Conservation (phyloP, 2,329 filamentous ascomycete species). For the Aaosphaeria pasadenensis region DNA sequence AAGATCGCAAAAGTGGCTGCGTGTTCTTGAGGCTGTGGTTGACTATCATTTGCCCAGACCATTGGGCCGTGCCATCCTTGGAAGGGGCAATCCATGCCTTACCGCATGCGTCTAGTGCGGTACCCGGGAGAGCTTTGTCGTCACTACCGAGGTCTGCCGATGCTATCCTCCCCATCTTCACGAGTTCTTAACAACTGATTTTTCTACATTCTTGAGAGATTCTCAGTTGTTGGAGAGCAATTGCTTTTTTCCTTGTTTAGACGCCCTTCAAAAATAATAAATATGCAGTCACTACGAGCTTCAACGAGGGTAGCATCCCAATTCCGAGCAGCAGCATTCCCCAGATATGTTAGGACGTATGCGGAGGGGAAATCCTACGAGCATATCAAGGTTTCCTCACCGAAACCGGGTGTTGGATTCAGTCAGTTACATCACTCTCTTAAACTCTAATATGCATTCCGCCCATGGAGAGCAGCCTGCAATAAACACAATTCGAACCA, state of each 20-base stretch:
- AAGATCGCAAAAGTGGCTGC: conserved; percentile 13
- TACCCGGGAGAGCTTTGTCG: conserved; percentile 10
- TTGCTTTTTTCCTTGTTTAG: too few relatives aligned
- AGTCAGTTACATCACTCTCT: conserved; percentile 51
- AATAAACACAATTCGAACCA: neutral
- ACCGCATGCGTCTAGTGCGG: neutral
- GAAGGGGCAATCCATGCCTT: neutral
- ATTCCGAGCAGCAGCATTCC: conserved; percentile 56
- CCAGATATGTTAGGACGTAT: conserved; percentile 52
- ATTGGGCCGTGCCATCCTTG: neutral
- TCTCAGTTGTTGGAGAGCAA: too few relatives aligned
- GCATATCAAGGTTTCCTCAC: conserved; percentile 76
- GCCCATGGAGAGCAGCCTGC: neutral
- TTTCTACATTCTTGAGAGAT: too few relatives aligned
- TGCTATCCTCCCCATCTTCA: conserved; percentile 15
- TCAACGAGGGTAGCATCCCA: conserved; percentile 61
- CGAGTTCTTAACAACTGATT: neutral
- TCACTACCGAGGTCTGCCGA: conserved; percentile 25
- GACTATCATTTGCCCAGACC: neutral
- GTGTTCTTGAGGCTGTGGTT: conserved; percentile 23
- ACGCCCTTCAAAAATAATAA: neutral
- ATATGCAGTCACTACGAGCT: conserved; percentile 53
- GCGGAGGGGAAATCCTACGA: conserved; percentile 61
- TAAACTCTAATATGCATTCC: neutral
- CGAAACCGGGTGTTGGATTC: conserved; percentile 85